Percentiles rank a stretch among this genome's conserved stretches.
Conservation (phyloP, 1,284 basidiomycete genomes). For the Ustilago sp. region DNA sequence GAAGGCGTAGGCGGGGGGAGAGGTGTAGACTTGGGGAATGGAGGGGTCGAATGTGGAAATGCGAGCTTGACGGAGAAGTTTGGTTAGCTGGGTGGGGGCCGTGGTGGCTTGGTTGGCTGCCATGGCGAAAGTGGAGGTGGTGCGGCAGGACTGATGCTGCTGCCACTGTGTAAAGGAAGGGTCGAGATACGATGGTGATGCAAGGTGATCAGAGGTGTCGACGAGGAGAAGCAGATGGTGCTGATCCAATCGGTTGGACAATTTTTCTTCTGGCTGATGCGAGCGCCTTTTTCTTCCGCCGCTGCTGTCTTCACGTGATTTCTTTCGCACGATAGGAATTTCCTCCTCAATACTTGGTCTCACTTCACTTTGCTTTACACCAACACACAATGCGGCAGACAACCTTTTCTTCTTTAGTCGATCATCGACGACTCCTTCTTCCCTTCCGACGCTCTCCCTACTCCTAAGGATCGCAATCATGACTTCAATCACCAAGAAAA, state of each 20-base stretch:
- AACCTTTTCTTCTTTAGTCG: slow-evolving; percentile 33
- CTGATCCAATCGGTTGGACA: not conserved
- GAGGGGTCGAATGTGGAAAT: slow-evolving; percentile 59
- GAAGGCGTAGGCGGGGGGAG: slow-evolving; percentile 56
- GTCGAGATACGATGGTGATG: not conserved
- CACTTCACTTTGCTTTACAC: not conserved
- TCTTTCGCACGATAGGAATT: slow-evolving; percentile 36
- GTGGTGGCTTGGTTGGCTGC: slow-evolving; percentile 35
- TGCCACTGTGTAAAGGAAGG: not conserved
- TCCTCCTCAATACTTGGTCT: not conserved
- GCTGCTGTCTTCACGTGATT: slow-evolving; percentile 26
- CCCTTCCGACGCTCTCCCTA: not conserved
- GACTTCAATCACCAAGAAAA: slow-evolving; percentile 46
- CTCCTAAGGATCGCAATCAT: slow-evolving; percentile 7
- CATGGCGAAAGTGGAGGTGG: not conserved
- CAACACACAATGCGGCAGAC: not conserved
- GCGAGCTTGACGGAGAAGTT: slow-evolving; percentile 58
- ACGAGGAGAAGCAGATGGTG: not conserved
- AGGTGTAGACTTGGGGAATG: slow-evolving; percentile 60
- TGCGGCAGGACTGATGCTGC: not conserved
- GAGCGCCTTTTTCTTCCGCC: slow-evolving; percentile 24
- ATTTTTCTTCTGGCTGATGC: not conserved
- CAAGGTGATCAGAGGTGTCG: slow-evolving; percentile 6
- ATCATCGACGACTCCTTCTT: slow-evolving; percentile 26
- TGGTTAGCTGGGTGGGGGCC: slow-evolving; percentile 53